Evolutionary conservation across 805 yeast species (phyloP).

Genomic region (Candida golubevii): DNA sequence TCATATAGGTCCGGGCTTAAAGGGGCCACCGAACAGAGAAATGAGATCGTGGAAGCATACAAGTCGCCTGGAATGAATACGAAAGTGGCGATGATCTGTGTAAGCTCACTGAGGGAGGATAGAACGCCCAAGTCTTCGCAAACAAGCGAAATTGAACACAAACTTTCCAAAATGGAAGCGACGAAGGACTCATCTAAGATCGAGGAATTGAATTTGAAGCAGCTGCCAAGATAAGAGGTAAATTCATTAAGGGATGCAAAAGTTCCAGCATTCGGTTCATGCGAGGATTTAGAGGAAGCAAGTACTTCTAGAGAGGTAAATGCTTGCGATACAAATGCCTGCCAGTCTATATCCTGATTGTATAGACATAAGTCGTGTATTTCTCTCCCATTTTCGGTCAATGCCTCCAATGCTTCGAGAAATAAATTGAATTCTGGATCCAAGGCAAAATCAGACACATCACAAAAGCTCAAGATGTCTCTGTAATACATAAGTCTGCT

Average conservation of each 20-base stretch:
- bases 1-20: slow-evolving; percentile 32
- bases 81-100: slow-evolving; percentile 41
- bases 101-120: slow-evolving; percentile 34
- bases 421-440: slow-evolving; percentile 53
- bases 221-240: slow-evolving; percentile 37
- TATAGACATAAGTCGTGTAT: slow-evolving; percentile 48
- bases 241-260: slow-evolving; percentile 1
- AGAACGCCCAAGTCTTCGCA: slow-evolving; percentile 37
- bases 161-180: slow-evolving; percentile 25
- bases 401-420: slow-evolving; percentile 40
- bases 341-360: slow-evolving; percentile 28
- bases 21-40: slow-evolving; percentile 41
- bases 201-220: slow-evolving; percentile 46
- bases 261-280: neutral
- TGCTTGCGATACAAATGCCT: slow-evolving; percentile 12
- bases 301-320: slow-evolving; percentile 12
- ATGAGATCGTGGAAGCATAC: slow-evolving; percentile 36
- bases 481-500: slow-evolving; percentile 54
- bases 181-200: slow-evolving; percentile 38
- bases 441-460: slow-evolving; percentile 24
- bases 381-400: slow-evolving; percentile 53
- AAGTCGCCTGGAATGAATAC: slow-evolving; percentile 43
- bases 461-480: slow-evolving; percentile 48
- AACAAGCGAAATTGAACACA: slow-evolving; percentile 35
- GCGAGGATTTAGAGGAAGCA: slow-evolving; percentile 3